Base-by-base conservation (phyloP, 208 protist genomes). In the Leishmania martiniquensis region DNA sequence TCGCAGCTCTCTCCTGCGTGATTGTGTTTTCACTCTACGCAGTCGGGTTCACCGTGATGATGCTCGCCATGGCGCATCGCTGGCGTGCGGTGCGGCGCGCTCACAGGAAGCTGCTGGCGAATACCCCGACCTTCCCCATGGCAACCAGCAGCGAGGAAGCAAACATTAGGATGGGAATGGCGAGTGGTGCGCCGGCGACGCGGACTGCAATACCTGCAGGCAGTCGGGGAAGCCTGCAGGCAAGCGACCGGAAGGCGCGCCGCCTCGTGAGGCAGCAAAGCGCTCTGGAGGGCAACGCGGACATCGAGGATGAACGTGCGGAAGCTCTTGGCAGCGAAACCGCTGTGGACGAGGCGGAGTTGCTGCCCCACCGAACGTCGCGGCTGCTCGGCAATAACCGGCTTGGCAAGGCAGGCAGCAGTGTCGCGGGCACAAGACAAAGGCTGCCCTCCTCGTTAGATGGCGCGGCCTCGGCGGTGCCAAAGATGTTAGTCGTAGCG, bases 1-100 rank as follows among this genome's bases (percentile, higher is more conserved):
- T 72, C 25, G 13, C 47, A 0, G 4, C 9, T 4, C 29, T 72
- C 47, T 49, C 67, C 15, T 72, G 7, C 10, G 20, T 17, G n/a
- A 55, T 72, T 29, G 67, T 72, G 7, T 10, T 25, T 10, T 55
- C 44, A 1, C 67, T 72, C 47, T 72, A 72, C 67, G 10, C 25
- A 10, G 4, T 29, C 29, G 67, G n/a, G 13, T 20, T 54, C 45
- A 20, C 45, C 47, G 32, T 72, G 13, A 22, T 72, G 13, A 2
- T 55, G 10, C 67, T 72, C 45, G 67, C 67, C 29, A 13, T 72
- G 45, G 67, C 37, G 67, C 67, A 55, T 15, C 67, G 29, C 45
- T 29, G 47, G 29, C 45, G 67, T 32, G 25, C 67, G 22, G 47
- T 72, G 22, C 44, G 67, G 55, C 67, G 67, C 12, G 47, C 1